phyloP scores from a whole-genome alignment of 805 yeast genomes.

The Yarrowia divulgata region DNA sequence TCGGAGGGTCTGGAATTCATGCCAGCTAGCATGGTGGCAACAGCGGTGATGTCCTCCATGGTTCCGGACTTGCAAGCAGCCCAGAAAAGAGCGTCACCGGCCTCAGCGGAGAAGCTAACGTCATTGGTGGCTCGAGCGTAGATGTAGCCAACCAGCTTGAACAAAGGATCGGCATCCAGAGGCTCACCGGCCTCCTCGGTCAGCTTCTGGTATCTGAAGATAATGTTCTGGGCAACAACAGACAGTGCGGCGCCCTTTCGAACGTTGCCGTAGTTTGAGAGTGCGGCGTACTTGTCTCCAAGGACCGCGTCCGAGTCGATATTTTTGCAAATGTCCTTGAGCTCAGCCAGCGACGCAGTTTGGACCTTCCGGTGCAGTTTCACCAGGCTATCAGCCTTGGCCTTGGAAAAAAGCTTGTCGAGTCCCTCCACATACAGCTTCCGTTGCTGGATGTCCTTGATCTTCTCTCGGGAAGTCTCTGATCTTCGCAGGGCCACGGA shows the following conservation, averaged over 20 bases:
- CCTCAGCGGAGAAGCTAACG: neutral
- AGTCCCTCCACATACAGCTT: neutral
- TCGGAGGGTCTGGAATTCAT: slow-evolving; percentile 3
- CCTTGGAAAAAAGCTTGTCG: neutral
- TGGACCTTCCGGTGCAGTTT: neutral
- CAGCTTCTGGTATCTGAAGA: slow-evolving; percentile 24
- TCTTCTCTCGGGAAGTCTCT: neutral
- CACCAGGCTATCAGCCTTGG: neutral
- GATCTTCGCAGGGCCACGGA: neutral
- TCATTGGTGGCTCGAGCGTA: neutral
- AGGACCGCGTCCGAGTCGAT: neutral
- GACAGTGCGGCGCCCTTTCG: slow-evolving; percentile 8
- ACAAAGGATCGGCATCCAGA: slow-evolving; percentile 5
- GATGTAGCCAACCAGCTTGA: slow-evolving; percentile 11
- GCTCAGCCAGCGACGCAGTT: neutral
- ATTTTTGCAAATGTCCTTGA: neutral
- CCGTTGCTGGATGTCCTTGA: neutral
- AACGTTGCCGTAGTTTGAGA: neutral
- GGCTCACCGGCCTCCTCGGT: slow-evolving; percentile 19
- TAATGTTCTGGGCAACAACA: slow-evolving; percentile 11
- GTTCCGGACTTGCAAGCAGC: slow-evolving; percentile 15
- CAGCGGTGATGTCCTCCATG: slow-evolving; percentile 11
- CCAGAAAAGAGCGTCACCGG: slow-evolving; percentile 25
- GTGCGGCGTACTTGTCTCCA: neutral
- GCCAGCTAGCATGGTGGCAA: neutral